These are phyloP conservation scores for Paraconiothyrium brasiliense DNA, from an alignment of 2,329 filamentous ascomycete genomes.

Conservation along the genomic window DNA sequence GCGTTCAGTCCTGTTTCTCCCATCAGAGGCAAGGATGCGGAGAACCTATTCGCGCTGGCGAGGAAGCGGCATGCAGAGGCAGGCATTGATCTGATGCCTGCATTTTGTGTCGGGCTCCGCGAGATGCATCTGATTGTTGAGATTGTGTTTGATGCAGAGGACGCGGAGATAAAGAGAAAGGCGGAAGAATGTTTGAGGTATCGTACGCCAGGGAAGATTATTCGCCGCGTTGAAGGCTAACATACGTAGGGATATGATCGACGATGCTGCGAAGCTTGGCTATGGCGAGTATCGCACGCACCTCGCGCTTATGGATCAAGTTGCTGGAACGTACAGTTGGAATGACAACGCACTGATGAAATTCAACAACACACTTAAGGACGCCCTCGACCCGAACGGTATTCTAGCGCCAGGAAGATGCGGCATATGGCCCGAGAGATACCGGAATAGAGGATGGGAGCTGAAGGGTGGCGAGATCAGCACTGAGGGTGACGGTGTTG, in stretches of 20 bases:
- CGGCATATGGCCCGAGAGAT: slow-evolving; percentile 32
- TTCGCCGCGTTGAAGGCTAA: neutral
- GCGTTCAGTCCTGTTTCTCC: slow-evolving; percentile 58
- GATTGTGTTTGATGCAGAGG: slow-evolving; percentile 43
- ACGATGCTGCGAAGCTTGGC: slow-evolving; percentile 52
- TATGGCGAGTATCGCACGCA: slow-evolving; percentile 60
- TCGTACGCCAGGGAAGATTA: neutral
- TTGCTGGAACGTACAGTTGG: slow-evolving; percentile 59
- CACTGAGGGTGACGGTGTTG: slow-evolving; percentile 27
- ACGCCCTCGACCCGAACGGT: slow-evolving; percentile 55
- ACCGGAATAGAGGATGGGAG: slow-evolving; percentile 28
- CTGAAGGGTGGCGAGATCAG: slow-evolving; percentile 23
- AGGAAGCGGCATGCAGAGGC: slow-evolving; percentile 30
- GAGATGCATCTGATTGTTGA: slow-evolving; percentile 56
- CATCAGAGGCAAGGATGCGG: slow-evolving; percentile 55
- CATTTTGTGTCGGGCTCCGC: slow-evolving; percentile 41
- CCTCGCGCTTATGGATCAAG: slow-evolving; percentile 58
- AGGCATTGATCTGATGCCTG: slow-evolving; percentile 35
- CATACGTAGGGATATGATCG: slow-evolving; percentile 38
- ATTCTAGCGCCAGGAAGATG: slow-evolving; percentile 36
- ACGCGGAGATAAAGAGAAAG: slow-evolving; percentile 30
- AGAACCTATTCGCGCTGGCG: slow-evolving; percentile 46
- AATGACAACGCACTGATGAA: slow-evolving; percentile 54
- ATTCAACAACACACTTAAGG: slow-evolving; percentile 57
- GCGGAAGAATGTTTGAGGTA: slow-evolving; percentile 36